Percentiles rank a stretch among this genome's conserved stretches.
phyloP scores from a whole-genome alignment of 805 yeast genomes.

The Teunomyces pallodes region DNA sequence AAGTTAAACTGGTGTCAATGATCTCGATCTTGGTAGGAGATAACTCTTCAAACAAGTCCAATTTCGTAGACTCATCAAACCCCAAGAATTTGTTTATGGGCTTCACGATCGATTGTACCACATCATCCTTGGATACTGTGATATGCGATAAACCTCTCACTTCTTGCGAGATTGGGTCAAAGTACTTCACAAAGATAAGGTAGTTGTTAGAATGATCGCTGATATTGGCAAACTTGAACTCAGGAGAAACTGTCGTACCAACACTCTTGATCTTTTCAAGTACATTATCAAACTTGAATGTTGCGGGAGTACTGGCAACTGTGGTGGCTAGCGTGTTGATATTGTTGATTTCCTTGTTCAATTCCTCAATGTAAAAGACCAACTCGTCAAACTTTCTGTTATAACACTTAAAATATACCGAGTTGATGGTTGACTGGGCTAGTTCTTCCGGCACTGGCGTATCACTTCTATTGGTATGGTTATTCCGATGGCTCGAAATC shows the following conservation, averaged over 20 bases:
- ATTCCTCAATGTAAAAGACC: constrained; percentile 67
- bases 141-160: constrained; percentile 68
- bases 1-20: constrained; percentile 39
- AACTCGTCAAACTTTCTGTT: constrained; percentile 48
- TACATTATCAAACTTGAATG: constrained; percentile 22
- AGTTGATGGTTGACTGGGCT: constrained; percentile 45
- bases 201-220: constrained; percentile 20
- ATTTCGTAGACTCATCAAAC: constrained; percentile 28
- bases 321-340: neutral
- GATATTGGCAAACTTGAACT: constrained; percentile 12
- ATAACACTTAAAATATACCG: constrained; percentile 47
- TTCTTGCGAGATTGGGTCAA: constrained; percentile 53
- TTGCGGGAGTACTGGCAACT: constrained; percentile 13
- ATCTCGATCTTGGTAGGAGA: constrained; percentile 51
- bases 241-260: constrained; percentile 9
- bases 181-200: constrained; percentile 57
- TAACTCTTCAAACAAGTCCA: constrained; percentile 59
- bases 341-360: constrained; percentile 36
- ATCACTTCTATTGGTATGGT: constrained; percentile 68
- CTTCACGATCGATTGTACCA: constrained; percentile 39
- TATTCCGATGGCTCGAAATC: constrained; percentile 64
- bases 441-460: constrained; percentile 23
- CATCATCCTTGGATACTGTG: constrained; percentile 48
- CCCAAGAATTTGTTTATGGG: constrained; percentile 42
- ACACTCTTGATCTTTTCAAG: constrained; percentile 15